These are phyloP conservation scores for Narthecium ossifragum DNA, from an alignment of 106 monocot species.

Conservation along the genomic window DNA sequence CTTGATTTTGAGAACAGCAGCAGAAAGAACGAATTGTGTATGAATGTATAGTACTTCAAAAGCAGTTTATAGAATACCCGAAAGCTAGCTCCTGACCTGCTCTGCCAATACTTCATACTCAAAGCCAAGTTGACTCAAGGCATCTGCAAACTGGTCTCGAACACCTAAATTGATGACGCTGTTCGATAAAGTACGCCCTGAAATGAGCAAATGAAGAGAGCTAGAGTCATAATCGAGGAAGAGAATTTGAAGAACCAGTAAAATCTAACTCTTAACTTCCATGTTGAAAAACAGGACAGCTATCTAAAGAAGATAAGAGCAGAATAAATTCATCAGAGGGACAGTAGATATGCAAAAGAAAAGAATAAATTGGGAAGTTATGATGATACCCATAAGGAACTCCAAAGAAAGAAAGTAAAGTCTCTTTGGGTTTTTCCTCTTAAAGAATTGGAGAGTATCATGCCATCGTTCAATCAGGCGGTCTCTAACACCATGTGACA, in stretches of 20 bases:
- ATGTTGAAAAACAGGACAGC: too few relatives aligned
- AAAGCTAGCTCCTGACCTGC: conserved; percentile 14
- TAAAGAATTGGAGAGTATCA: conserved; percentile 34
- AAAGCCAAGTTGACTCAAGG: conserved; percentile 34
- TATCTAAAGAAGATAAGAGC: too few relatives aligned
- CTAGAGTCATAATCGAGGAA: too few relatives aligned
- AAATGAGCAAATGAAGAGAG: conserved; percentile 1
- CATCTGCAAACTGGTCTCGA: conserved; percentile 30
- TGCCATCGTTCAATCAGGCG: conserved; percentile 39
- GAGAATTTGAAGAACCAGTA: too few relatives aligned
- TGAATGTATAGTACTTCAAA: too few relatives aligned
- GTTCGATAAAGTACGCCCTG: conserved; percentile 39
- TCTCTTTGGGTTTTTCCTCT: conserved; percentile 31
- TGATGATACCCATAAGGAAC: conserved; percentile 39
- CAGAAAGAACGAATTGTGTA: too few relatives aligned
- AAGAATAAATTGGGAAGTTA: too few relatives aligned
- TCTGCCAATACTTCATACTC: conserved; percentile 30
- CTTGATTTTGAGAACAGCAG: too few relatives aligned
- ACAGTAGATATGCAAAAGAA: too few relatives aligned
- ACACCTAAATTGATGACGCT: conserved; percentile 33
- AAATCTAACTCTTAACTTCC: too few relatives aligned
- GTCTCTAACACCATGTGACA: conserved; percentile 37
- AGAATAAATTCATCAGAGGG: too few relatives aligned
- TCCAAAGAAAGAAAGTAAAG: conserved; percentile 37
- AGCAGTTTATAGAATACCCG: background rate